A percentile compares a stretch with the other conserved stretches of the same genome.
Conservation (phyloP, 2,329 filamentous ascomycete genomes). For the Passalora sequoiae region DNA sequence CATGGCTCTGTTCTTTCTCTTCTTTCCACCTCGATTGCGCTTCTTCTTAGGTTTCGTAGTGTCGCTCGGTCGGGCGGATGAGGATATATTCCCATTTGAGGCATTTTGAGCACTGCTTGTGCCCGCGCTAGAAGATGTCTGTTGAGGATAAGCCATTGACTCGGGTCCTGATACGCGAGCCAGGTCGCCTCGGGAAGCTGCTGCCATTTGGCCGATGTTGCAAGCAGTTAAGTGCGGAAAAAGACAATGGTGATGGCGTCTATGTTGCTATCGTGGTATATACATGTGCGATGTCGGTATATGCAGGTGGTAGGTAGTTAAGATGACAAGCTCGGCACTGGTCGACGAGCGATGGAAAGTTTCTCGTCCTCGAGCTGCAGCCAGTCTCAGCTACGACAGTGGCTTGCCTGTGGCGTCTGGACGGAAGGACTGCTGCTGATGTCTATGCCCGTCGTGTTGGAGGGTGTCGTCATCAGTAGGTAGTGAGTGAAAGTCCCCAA, state of each 20-base stretch:
- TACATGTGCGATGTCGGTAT: neutral
- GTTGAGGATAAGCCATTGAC: conserved; percentile 8
- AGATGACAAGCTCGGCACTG: too few relatives aligned
- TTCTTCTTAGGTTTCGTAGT: conserved; percentile 19
- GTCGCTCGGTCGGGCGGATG: neutral
- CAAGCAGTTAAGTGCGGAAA: too few relatives aligned
- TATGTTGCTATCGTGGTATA: neutral
- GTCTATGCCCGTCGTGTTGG: too few relatives aligned
- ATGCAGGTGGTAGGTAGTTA: neutral
- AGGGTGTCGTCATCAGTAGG: too few relatives aligned
- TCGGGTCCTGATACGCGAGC: conserved; percentile 11
- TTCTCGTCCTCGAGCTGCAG: too few relatives aligned
- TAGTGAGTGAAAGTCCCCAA: too few relatives aligned
- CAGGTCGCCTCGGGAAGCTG: conserved; percentile 5
- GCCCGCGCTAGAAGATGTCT: neutral
- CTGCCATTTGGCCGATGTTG: too few relatives aligned
- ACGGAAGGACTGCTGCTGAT: too few relatives aligned
- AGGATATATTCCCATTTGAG: conserved; percentile 5
- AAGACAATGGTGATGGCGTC: too few relatives aligned
- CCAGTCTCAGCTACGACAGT: too few relatives aligned
- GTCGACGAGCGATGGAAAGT: too few relatives aligned
- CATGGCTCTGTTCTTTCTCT: conserved; percentile 64
- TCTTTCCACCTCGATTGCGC: conserved; percentile 49
- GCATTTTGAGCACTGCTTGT: conserved; percentile 3
- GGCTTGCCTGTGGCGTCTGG: too few relatives aligned